Percentiles rank a stretch among this genome's conserved stretches.
Conservation (phyloP, 2,329 filamentous ascomycete species). For the Knoxdaviesia capensis region DNA sequence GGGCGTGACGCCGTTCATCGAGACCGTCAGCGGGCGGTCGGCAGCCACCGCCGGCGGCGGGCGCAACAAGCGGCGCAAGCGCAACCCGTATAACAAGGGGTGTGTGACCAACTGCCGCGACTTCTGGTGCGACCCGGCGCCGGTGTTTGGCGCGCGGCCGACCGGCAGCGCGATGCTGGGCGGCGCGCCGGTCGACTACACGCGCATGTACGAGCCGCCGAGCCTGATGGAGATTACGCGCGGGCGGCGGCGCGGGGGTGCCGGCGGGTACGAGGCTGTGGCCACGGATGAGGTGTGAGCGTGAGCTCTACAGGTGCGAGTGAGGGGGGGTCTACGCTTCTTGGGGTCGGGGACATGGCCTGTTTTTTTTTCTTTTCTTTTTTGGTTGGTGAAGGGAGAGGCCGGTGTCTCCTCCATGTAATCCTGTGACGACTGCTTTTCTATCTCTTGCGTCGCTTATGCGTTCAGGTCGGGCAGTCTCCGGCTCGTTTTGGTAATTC, state of each 20-base stretch:
- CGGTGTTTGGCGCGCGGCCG: slow-evolving; percentile 56
- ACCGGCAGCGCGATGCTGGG: slow-evolving; percentile 58
- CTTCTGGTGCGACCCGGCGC: slow-evolving; percentile 85
- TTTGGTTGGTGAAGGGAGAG: too few relatives aligned
- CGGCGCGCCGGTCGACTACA: slow-evolving; percentile 69
- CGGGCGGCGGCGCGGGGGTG: slow-evolving; percentile 19
- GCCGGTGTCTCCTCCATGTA: too few relatives aligned
- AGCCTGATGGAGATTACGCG: slow-evolving; percentile 36
- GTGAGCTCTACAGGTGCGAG: not conserved
- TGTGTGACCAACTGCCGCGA: slow-evolving; percentile 80
- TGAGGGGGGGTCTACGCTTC: too few relatives aligned
- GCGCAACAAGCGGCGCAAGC: slow-evolving; percentile 28
- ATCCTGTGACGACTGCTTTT: too few relatives aligned
- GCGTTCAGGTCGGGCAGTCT: too few relatives aligned
- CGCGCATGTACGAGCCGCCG: slow-evolving; percentile 73
- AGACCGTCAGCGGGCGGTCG: slow-evolving; percentile 70
- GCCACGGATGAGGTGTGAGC: slow-evolving; percentile 31
- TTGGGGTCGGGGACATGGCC: too few relatives aligned
- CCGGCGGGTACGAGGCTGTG: slow-evolving; percentile 43
- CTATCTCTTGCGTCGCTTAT: too few relatives aligned
- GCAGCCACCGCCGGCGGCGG: slow-evolving; percentile 31
- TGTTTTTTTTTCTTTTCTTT: too few relatives aligned
- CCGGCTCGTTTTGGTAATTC: too few relatives aligned
- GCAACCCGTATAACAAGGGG: slow-evolving; percentile 74
- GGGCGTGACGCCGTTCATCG: slow-evolving; percentile 83